phyloP scores from a whole-genome alignment of 257 asterid species.

The Capsicum baccatum region DNA sequence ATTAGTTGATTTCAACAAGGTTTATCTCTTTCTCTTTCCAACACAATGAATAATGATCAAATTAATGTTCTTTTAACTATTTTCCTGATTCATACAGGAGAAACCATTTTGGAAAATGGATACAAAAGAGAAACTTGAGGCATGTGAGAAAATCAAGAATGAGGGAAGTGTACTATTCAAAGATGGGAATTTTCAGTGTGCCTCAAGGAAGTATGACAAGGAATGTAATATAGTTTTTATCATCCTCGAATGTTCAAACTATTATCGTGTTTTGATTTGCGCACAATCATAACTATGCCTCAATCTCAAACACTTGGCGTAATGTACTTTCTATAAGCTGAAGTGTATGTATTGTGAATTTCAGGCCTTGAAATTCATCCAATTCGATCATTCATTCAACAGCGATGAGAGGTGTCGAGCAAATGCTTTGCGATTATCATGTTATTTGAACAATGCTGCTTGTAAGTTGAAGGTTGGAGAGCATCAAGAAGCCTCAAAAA shows the following conservation, averaged over 20 bases:
- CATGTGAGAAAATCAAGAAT: slow-evolving; percentile 45
- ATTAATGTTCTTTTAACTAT: no score
- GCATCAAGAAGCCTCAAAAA: slow-evolving; percentile 49
- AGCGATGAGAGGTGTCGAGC: slow-evolving; percentile 47
- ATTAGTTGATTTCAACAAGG: slow-evolving; percentile 57
- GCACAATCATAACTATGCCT: background rate
- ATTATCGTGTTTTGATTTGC: background rate
- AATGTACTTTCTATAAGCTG: background rate
- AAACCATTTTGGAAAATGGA: slow-evolving; percentile 75
- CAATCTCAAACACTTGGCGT: background rate
- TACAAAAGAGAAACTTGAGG: slow-evolving; percentile 48
- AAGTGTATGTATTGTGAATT: background rate
- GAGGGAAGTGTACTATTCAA: slow-evolving; percentile 59
- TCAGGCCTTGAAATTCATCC: slow-evolving; percentile 59
- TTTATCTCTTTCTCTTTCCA: no score
- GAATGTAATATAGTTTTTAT: slow-evolving; percentile 44
- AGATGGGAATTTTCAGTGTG: slow-evolving; percentile 53
- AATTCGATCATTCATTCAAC: slow-evolving; percentile 54
- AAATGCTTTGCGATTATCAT: slow-evolving; percentile 40
- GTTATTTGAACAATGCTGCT: slow-evolving; percentile 65
- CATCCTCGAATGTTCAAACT: background rate
- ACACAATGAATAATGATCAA: no score
- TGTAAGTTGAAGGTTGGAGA: slow-evolving; percentile 62
- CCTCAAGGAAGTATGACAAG: slow-evolving; percentile 66
- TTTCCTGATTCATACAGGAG: slow-evolving; percentile 43